Base-by-base conservation (phyloP, 2,329 filamentous ascomycete species). In the Apiospora pterosperma region DNA sequence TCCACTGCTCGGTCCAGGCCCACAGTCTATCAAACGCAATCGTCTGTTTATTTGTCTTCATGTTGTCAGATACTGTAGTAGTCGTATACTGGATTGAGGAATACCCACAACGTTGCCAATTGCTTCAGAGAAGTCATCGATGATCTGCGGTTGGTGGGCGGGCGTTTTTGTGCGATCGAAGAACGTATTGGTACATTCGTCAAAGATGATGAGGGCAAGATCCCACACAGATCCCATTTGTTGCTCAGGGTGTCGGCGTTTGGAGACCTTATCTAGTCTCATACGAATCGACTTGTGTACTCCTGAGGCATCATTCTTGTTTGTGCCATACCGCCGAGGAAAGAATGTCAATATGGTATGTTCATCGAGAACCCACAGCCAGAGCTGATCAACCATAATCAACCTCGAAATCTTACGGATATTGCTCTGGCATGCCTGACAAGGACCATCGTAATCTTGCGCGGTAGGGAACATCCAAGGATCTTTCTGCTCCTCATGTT, bases 351-450 rank as follows among this genome's bases (percentile, higher is more conserved):
- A 74, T 28, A 81, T 74, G 0, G 77, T 79, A 7, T 74, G 72
- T 48, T 34, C 73, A 55, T 79, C 78, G 0, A 80, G 65, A 28
- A 81, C 73, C 78, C 78, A 81, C 73, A 81, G 74, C 79, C 79
- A 81, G 0, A 81, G 72, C 62, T 81, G 79, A 41, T 81, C 79
- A 1, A 80, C 78, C 79, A 81, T 81, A 6, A 81, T 66, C 2
- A 81, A 64, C 1, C 72, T 61, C 2, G 73, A 63, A 2, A 69
- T 23, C 61, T 71, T 73, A 21, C 63, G 64, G 1, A 69, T 66
- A 4, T 65, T 69, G 1, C 64, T 64, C 16, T 59, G 64, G 21
- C 66, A 71, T 25, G 64, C 58, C 0, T 62, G 41, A 36, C 70
- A 72, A 2, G 62, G 38, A 0, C 67, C 64, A 11, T 25, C 21